These are phyloP conservation scores for Begonia masoniana DNA, from an alignment of 306 rosid genomes.

Conservation along the genomic window DNA sequence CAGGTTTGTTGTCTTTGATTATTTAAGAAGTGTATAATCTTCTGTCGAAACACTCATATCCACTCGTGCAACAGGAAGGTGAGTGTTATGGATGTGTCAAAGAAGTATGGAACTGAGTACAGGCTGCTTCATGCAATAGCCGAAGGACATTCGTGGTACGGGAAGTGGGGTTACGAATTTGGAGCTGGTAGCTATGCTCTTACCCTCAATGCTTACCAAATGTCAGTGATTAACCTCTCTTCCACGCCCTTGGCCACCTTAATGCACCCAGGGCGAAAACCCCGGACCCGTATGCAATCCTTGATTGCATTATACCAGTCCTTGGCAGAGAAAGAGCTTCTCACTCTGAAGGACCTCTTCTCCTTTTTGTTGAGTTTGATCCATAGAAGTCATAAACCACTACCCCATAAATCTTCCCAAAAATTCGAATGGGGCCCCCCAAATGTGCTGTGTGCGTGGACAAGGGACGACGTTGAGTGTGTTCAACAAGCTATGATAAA, in stretches of 20 bases:
- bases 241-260: constrained; percentile 49
- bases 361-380: constrained; percentile 53
- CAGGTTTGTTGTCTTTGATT: constrained; percentile 35
- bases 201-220: constrained; percentile 49
- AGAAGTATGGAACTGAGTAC: constrained; percentile 81
- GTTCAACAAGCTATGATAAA: constrained; percentile 74
- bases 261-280: constrained; percentile 31
- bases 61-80: constrained; percentile 42
- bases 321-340: constrained; percentile 45
- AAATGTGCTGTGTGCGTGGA: constrained; percentile 40
- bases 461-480: constrained; percentile 42
- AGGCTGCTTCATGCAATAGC: constrained; percentile 74
- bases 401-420: no score
- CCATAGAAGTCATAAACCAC: constrained; percentile 12
- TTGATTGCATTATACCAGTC: constrained; percentile 56
- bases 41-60: background rate
- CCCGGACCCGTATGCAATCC: constrained; percentile 38
- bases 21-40: background rate
- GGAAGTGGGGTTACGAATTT: constrained; percentile 90
- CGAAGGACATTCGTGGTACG: constrained; percentile 82
- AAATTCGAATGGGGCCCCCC: background rate
- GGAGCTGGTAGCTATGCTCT: constrained; percentile 94
- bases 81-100: constrained; percentile 97
- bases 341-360: constrained; percentile 63
- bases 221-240: constrained; percentile 61